phyloP scores from a whole-genome alignment of 345 rosid species.

The Lenwebbia sp. region DNA sequence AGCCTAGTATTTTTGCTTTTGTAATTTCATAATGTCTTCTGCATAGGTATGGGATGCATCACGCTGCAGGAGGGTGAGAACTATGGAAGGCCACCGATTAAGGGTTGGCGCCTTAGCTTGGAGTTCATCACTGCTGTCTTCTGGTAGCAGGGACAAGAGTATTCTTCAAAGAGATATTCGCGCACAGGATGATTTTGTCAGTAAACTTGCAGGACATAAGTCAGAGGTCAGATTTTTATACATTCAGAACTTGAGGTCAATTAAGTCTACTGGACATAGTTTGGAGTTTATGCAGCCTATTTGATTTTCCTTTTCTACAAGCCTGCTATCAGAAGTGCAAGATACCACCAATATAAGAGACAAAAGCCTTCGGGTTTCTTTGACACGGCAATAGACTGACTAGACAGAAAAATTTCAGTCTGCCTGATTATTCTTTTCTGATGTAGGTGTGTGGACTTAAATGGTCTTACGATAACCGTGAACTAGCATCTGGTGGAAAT shows the following conservation, averaged over 20 bases:
- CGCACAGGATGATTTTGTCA: constrained; percentile 65
- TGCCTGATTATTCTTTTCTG: not conserved
- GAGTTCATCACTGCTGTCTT: constrained; percentile 78
- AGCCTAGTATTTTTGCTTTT: not conserved
- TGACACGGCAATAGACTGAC: not conserved
- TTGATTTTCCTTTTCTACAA: not conserved
- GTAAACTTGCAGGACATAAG: constrained; percentile 91
- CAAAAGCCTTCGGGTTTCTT: not conserved
- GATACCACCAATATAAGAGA: not conserved
- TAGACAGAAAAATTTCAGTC: not conserved
- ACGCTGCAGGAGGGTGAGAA: constrained; percentile 67
- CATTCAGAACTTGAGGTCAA: not conserved
- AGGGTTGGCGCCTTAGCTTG: constrained; percentile 96
- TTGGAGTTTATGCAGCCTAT: not conserved
- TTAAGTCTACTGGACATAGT: not conserved
- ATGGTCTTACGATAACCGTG: constrained; percentile 97
- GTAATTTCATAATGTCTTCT: not conserved
- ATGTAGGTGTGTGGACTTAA: constrained; percentile 86
- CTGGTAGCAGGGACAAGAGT: constrained; percentile 95
- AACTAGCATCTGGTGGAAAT: constrained; percentile 97
- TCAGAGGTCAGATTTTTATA: constrained; percentile 56
- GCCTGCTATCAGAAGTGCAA: not conserved
- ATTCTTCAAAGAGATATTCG: constrained; percentile 88
- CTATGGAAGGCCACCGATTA: constrained; percentile 94
- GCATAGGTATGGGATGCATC: constrained; percentile 88